Evolutionary conservation across 306 rosid genomes (phyloP).

Genomic region (Prunus fruticosa): DNA sequence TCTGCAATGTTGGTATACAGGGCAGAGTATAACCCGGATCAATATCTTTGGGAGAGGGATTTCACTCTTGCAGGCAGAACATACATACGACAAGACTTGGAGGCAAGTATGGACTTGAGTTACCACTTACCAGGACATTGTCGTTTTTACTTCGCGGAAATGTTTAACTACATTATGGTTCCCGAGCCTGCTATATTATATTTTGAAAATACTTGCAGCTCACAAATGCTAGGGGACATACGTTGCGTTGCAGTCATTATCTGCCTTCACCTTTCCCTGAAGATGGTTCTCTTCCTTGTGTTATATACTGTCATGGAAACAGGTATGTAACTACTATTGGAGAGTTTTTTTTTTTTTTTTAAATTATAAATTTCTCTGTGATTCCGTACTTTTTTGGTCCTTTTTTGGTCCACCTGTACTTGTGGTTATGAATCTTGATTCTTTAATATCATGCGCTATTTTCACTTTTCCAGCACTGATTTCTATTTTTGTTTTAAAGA

Average conservation of each 20-base stretch:
- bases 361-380: slow-evolving; percentile 2
- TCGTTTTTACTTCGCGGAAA: slow-evolving; percentile 12
- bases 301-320: slow-evolving; percentile 96
- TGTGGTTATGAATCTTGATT: slow-evolving; percentile 2
- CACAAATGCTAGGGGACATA: slow-evolving; percentile 70
- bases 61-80: slow-evolving; percentile 81
- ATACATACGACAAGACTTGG: slow-evolving; percentile 88
- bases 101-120: slow-evolving; percentile 86
- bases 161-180: slow-evolving; percentile 16
- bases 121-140: slow-evolving; percentile 30
- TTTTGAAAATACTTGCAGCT: slow-evolving; percentile 60
- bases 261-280: slow-evolving; percentile 75
- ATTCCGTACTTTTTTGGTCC: neutral
- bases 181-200: slow-evolving; percentile 26
- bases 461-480: slow-evolving; percentile 13
- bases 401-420: neutral
- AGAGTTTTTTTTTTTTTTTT: slow-evolving; percentile 2
- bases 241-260: slow-evolving; percentile 89
- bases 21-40: slow-evolving; percentile 93
- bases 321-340: slow-evolving; percentile 46
- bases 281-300: slow-evolving; percentile 86
- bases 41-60: slow-evolving; percentile 90
- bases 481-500: slow-evolving; percentile 9
- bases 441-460: neutral
- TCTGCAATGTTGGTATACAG: slow-evolving; percentile 45